Evolutionary conservation across 2,329 filamentous ascomycete species (phyloP), one percentile per base, ranked within the genome.

Genomic region (Aureobasidium lini): DNA sequence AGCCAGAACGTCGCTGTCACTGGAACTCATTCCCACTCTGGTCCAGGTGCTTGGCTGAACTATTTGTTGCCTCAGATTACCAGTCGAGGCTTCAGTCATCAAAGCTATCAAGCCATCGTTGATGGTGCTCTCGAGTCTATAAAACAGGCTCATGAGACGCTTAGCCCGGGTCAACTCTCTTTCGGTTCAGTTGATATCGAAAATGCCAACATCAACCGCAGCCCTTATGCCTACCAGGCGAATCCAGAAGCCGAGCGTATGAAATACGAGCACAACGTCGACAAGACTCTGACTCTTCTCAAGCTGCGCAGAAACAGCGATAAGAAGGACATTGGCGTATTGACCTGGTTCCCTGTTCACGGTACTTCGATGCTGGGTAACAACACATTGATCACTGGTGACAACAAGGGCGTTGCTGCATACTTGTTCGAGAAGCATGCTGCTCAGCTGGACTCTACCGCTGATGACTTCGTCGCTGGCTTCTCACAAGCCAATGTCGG

Each of bases 361-460:
- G 92, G 92, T 48, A 97, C 93, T 0, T 95, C 90, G 0, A 83
- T 96, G 73, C 84, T 92, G 28, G 88, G 89, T 58, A 96, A 96
- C 75, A 96, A 96, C 73, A 96, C 91, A 0, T 79, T 96, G 13
- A 84, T 94, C 53, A 86, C 91, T 2, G 93, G 90, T n/a, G 93
- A 97, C 72, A 97, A 97, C 77, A 97, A 97, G 75, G 93, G 93
- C 11, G 90, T 96, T 6, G 92, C 93, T 2, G 89, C 92, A 0
- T 88, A 87, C 69, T 77, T 96, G 11, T 86, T 96, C 57, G 93
- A 97, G 70, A 82, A 87, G 64, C 85, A 82, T 54, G 62, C 62
- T 11, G 34, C 34, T n/a, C 13, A 32, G 13, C 31, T 59, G 9
- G 37, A 46, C 36, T 59, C 47, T 4, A 29, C 60, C 2, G 68